Evolutionary conservation across 805 yeast species (phyloP).

Genomic region (Candida boleticola): DNA sequence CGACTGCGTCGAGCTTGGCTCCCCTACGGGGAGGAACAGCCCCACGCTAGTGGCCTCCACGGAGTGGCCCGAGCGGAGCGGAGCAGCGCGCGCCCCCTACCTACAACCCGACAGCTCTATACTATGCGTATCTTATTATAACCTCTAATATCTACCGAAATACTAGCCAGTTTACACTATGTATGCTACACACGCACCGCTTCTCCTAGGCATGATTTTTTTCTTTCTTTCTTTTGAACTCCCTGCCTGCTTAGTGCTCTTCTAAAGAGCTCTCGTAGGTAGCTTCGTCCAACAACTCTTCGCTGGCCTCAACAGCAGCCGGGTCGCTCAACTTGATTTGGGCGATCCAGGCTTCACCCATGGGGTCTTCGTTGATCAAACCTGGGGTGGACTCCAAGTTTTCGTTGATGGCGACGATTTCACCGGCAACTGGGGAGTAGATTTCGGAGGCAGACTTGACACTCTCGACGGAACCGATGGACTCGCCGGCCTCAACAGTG

Average conservation of each 20-base stretch:
- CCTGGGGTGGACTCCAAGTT: slow-evolving; percentile 68
- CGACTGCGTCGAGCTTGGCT: too few species aligned
- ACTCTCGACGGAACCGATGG: slow-evolving; percentile 89
- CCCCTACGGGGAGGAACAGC: too few species aligned
- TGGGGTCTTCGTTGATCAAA: slow-evolving; percentile 81
- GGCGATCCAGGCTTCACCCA: slow-evolving; percentile 93
- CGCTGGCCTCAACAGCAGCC: slow-evolving; percentile 29
- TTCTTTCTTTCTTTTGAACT: too few species aligned
- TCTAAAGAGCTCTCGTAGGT: slow-evolving; percentile 58
- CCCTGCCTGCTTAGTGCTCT: slow-evolving; percentile 33
- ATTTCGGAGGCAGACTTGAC: slow-evolving; percentile 94
- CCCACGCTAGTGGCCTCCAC: too few species aligned
- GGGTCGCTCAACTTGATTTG: slow-evolving; percentile 60
- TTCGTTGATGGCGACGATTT: slow-evolving; percentile 68
- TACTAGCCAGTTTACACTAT: too few species aligned
- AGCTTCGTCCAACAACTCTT: slow-evolving; percentile 51
- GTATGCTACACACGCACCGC: too few species aligned
- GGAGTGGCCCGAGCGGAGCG: too few species aligned
- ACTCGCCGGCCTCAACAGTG: slow-evolving; percentile 65
- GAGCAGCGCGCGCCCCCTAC: too few species aligned
- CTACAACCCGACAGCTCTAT: too few species aligned
- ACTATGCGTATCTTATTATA: too few species aligned
- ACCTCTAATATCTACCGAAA: too few species aligned
- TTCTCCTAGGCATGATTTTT: too few species aligned
- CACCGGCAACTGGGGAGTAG: slow-evolving; percentile 83